Conservation (phyloP, 306 rosid species). For the Nissolia schottii region DNA sequence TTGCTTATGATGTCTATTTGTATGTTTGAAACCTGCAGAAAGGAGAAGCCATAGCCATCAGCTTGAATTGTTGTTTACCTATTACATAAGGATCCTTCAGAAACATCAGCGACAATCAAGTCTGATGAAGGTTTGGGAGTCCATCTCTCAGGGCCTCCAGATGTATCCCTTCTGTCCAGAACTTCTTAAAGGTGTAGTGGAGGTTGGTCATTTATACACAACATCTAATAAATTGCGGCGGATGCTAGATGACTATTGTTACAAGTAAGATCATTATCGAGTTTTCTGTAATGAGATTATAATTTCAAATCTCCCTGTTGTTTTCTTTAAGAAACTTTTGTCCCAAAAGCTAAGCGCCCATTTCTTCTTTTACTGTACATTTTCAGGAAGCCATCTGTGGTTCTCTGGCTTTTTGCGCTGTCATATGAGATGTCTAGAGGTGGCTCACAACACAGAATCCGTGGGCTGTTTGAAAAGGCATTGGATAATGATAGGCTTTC, state of each 20-base stretch:
- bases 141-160: constrained; percentile 72
- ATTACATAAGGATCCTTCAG: constrained; percentile 70
- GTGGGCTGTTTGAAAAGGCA: constrained; percentile 83
- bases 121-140: constrained; percentile 72
- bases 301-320: background rate
- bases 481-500: constrained; percentile 50
- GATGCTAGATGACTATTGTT: constrained; percentile 64
- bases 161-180: constrained; percentile 76
- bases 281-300: background rate
- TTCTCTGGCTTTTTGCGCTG: constrained; percentile 73
- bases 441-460: constrained; percentile 74
- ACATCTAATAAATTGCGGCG: constrained; percentile 75
- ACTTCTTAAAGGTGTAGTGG: constrained; percentile 59
- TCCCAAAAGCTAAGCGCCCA: background rate
- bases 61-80: constrained; percentile 75
- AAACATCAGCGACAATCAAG: constrained; percentile 51
- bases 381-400: constrained; percentile 80
- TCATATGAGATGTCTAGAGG: constrained; percentile 74
- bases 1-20: constrained; percentile 23
- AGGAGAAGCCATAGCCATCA: constrained; percentile 75
- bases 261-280: constrained; percentile 56
- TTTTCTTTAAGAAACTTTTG: background rate
- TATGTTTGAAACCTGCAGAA: constrained; percentile 51
- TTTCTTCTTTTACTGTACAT: constrained; percentile 24
- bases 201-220: constrained; percentile 65